These are phyloP conservation scores for Capronia coronata DNA, from an alignment of 2,329 filamentous ascomycete genomes.

Conservation along the genomic window DNA sequence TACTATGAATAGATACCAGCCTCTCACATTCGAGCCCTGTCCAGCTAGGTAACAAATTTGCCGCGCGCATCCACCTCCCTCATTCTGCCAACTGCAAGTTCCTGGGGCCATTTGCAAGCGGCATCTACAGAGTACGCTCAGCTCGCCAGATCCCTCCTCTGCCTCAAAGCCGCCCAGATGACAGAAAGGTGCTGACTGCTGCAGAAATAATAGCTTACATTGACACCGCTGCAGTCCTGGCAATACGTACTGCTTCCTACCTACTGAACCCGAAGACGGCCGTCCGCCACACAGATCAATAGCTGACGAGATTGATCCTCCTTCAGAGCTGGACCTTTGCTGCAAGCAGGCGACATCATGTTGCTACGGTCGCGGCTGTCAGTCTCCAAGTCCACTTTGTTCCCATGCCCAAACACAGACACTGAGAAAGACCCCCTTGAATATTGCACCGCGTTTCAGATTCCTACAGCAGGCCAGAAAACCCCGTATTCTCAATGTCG, in stretches of 20 bases:
- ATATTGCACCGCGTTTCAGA: slow-evolving; percentile 23
- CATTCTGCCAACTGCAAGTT: too few relatives aligned
- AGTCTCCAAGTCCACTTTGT: neutral
- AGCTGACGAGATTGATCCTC: too few relatives aligned
- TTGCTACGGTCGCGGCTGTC: neutral
- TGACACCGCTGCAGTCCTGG: too few relatives aligned
- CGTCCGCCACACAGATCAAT: too few relatives aligned
- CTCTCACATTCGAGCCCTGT: neutral
- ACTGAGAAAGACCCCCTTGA: neutral
- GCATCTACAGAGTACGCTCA: too few relatives aligned
- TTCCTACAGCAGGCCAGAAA: slow-evolving; percentile 12
- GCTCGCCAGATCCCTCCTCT: neutral
- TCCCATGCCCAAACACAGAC: neutral
- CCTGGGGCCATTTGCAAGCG: too few relatives aligned
- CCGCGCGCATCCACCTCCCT: slow-evolving; percentile 16
- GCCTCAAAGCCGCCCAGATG: too few relatives aligned
- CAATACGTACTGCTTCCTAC: too few relatives aligned
- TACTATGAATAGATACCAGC: slow-evolving; percentile 11
- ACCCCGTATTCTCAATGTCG: too few relatives aligned
- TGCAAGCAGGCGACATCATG: neutral
- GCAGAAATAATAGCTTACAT: neutral
- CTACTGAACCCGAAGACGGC: too few relatives aligned
- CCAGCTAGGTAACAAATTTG: slow-evolving; percentile 10
- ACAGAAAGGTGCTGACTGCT: neutral
- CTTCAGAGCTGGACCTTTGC: too few relatives aligned